Conservation (phyloP, 2,329 filamentous ascomycete genomes). For the Acephala macrosclerotiorum region DNA sequence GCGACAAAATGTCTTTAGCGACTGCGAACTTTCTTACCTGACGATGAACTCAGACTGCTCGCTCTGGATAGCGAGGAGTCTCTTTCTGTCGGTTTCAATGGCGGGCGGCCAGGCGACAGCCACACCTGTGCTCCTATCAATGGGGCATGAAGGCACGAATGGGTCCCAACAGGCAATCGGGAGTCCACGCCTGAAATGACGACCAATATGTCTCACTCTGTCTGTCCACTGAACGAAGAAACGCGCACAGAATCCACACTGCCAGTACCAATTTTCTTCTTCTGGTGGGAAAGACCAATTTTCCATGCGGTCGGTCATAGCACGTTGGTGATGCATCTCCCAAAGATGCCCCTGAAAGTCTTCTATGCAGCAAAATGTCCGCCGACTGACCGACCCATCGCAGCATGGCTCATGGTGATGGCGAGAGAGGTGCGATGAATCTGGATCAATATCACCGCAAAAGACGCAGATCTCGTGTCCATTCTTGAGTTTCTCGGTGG, state of each 20-base stretch:
- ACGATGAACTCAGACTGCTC: background rate
- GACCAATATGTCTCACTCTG: constrained; percentile 12
- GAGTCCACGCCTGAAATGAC: constrained; percentile 9
- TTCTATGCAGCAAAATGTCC: background rate
- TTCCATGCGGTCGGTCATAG: background rate
- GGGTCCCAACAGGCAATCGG: constrained; percentile 12
- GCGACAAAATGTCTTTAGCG: background rate
- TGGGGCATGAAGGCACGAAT: background rate
- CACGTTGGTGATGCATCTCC: background rate
- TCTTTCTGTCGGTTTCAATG: background rate
- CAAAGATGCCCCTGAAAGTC: background rate
- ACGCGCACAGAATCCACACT: constrained; percentile 15
- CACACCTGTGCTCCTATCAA: background rate
- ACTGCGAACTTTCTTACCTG: background rate
- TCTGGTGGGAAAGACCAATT: background rate
- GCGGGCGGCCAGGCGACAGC: background rate
- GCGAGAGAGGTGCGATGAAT: background rate
- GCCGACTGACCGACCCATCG: background rate
- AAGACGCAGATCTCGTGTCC: constrained; percentile 12
- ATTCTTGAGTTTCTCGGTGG: constrained; percentile 1
- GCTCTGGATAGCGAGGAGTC: background rate
- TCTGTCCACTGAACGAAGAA: constrained; percentile 3
- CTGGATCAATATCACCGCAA: constrained; percentile 7
- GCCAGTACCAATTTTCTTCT: constrained; percentile 9
- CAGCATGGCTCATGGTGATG: background rate